Percentiles rank a stretch among this genome's conserved stretches.
phyloP scores from a whole-genome alignment of 345 rosid species.

The Syzygium oleosum region DNA sequence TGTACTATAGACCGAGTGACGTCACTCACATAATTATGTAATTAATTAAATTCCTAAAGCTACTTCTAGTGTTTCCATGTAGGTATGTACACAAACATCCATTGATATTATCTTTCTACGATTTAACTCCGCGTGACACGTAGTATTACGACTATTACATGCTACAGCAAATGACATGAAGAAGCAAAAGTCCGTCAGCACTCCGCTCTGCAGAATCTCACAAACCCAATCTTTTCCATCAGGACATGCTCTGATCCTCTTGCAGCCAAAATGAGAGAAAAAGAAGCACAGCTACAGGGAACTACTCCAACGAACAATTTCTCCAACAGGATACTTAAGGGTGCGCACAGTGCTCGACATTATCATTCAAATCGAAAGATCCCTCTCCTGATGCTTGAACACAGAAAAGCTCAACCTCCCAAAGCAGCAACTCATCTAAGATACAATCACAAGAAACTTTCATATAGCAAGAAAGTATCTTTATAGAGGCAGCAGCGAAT shows the following conservation, averaged over 20 bases:
- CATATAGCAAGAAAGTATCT: not conserved
- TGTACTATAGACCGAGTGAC: not conserved
- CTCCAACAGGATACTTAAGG: not conserved
- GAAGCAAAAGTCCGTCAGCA: not conserved
- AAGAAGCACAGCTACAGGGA: not conserved
- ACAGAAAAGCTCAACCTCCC: not conserved
- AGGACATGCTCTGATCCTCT: not conserved
- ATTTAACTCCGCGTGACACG: not conserved
- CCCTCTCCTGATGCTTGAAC: not conserved
- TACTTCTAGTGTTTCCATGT: not conserved
- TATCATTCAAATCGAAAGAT: not conserved
- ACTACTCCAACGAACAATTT: not conserved
- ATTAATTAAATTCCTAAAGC: not conserved
- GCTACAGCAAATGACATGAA: not conserved
- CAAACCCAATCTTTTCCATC: not conserved
- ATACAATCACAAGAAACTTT: not conserved
- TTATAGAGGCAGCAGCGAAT: not conserved
- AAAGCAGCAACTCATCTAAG: not conserved
- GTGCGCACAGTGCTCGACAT: not conserved
- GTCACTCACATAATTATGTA: not conserved
- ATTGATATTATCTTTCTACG: not conserved
- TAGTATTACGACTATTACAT: not conserved
- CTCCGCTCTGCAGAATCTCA: not conserved
- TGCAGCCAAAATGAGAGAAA: not conserved
- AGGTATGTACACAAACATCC: not conserved